Evolutionary conservation across 345 rosid genomes (phyloP).

Genomic region (Viola odorata): DNA sequence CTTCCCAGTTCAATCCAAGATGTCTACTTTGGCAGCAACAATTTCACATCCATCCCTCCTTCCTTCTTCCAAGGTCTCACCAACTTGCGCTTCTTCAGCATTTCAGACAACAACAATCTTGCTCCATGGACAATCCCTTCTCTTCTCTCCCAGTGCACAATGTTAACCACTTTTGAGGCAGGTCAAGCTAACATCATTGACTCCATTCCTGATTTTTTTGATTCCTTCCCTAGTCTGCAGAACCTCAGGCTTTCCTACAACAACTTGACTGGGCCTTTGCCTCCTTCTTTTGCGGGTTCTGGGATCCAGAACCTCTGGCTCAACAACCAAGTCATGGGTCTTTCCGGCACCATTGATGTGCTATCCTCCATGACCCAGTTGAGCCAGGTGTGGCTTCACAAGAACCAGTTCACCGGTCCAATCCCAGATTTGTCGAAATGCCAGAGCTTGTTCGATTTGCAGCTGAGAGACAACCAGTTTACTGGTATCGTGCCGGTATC

Average conservation of each 20-base stretch:
- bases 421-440: conserved; percentile 71
- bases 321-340: conserved; percentile 52
- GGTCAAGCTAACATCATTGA: conserved; percentile 40
- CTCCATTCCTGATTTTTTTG: conserved; percentile 54
- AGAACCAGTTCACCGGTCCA: conserved; percentile 61
- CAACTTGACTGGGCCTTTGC: conserved; percentile 61
- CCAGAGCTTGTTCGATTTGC: conserved; percentile 47
- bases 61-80: conserved; percentile 62
- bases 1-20: conserved; percentile 43
- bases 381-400: conserved; percentile 62
- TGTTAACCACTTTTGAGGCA: conserved; percentile 39
- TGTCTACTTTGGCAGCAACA: conserved; percentile 42
- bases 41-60: conserved; percentile 42
- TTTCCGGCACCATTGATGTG: conserved; percentile 54
- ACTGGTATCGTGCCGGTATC: conserved; percentile 60
- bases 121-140: conserved; percentile 55
- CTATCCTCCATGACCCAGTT: conserved; percentile 51
- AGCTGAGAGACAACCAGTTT: conserved; percentile 63
- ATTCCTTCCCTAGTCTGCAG: conserved; percentile 37
- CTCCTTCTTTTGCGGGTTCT: conserved; percentile 46
- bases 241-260: conserved; percentile 61
- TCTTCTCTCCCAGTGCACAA: conserved; percentile 38
- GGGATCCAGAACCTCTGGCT: conserved; percentile 52
- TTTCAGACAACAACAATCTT: conserved; percentile 31
- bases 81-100: conserved; percentile 37